phyloP scores from a whole-genome alignment of 2,329 filamentous ascomycete genomes.

The Fusarium stilboides region DNA sequence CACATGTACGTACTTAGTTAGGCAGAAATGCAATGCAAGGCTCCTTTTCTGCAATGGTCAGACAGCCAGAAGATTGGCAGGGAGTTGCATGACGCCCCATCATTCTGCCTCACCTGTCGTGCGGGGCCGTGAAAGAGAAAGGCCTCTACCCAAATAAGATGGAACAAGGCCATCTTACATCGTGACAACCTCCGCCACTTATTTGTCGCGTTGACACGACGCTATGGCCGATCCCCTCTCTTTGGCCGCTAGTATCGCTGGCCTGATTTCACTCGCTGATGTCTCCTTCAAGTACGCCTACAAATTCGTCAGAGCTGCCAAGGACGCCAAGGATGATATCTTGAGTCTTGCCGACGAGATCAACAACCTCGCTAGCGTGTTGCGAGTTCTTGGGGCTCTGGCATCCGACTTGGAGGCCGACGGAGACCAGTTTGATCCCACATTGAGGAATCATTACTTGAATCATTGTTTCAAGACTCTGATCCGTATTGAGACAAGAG shows the following conservation, averaged over 20 bases:
- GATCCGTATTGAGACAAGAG: neutral
- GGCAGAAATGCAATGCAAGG: neutral
- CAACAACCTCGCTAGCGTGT: neutral
- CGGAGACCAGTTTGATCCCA: conserved; percentile 6
- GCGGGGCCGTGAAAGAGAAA: too few relatives aligned
- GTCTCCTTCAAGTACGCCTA: neutral
- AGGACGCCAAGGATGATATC: neutral
- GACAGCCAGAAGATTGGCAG: neutral
- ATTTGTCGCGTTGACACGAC: too few relatives aligned
- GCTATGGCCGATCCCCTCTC: conserved; percentile 26
- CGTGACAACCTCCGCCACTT: too few relatives aligned
- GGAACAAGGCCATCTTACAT: too few relatives aligned
- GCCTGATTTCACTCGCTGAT: conserved; percentile 11
- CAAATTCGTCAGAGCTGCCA: conserved; percentile 10
- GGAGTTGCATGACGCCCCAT: neutral
- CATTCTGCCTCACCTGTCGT: neutral
- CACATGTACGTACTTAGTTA: neutral
- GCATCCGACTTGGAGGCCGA: conserved; percentile 6
- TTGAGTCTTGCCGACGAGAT: conserved; percentile 9
- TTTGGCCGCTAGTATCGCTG: conserved; percentile 15
- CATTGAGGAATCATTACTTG: conserved; percentile 1
- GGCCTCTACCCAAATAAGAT: neutral
- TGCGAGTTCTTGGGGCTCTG: conserved; percentile 1
- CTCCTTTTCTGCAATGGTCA: neutral
- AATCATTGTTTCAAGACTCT: conserved; percentile 1